These are phyloP conservation scores for Thuidium tamariscinum DNA, from an alignment of 225 moss, liverwort and hornwort species.

Conservation along the genomic window DNA sequence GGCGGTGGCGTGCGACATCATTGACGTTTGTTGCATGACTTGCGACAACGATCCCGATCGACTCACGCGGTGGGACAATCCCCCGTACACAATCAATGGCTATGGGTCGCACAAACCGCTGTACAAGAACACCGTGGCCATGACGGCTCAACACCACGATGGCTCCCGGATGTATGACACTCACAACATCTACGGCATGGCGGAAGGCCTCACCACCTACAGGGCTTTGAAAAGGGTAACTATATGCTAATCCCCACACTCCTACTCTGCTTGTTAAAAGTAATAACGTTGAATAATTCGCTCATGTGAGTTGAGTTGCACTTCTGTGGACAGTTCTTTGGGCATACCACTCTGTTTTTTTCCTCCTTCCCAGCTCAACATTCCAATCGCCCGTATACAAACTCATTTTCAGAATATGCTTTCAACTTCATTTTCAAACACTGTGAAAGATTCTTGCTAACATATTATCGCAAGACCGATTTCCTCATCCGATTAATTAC, in stretches of 20 bases:
- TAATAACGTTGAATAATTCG: not conserved
- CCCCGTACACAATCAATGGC: conserved; percentile 54
- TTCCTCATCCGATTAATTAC: not conserved
- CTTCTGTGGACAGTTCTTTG: not conserved
- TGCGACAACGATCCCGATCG: conserved; percentile 1
- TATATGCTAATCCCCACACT: not conserved
- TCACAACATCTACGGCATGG: conserved; percentile 60
- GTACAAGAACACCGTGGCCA: conserved; percentile 27
- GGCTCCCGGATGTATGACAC: conserved; percentile 47
- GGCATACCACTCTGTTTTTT: not conserved
- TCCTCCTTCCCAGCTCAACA: not conserved
- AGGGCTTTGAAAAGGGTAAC: conserved; percentile 18
- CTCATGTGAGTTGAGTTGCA: not conserved
- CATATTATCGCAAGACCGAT: not conserved
- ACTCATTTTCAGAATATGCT: not conserved
- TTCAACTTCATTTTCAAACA: too few species aligned
- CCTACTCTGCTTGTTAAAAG: not conserved
- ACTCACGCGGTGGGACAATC: conserved; percentile 47
- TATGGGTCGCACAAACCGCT: conserved; percentile 7
- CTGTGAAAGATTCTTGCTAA: too few species aligned
- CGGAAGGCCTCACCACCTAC: conserved; percentile 40
- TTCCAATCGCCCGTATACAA: too few species aligned
- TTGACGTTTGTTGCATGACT: conserved; percentile 20
- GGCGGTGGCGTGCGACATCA: not conserved
- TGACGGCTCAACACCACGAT: conserved; percentile 39